Base-by-base conservation (phyloP, 164 flowering plant species). In the Vitis amurensis region DNA sequence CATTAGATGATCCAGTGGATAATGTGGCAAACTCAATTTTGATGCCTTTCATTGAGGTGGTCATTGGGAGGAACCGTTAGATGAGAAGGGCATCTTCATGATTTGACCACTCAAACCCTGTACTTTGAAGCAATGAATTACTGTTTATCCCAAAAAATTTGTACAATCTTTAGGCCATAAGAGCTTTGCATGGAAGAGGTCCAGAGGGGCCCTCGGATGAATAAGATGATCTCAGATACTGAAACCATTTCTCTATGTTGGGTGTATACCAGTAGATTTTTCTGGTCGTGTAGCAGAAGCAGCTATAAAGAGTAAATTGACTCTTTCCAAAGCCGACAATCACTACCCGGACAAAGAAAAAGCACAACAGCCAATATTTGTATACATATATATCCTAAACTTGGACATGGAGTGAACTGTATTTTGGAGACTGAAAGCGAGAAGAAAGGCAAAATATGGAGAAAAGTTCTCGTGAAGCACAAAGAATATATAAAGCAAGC, bases 381-480 rank as follows among this genome's bases (percentile, higher is more conserved):
- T 44, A 64, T 70, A 4, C 70, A 11, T 63, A 16, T 31, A 37
- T 50, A 44, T 19, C 55, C 2, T 69, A 55, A 29, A 61, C 44
- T 50, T 8, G 53, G 31, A 31, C 11, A 11, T 8, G 55, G 70
- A 68, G 67, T 64, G 68, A 50, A 30, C 71, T 75, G 49, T 67
- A 59, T 71, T 73, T 71, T 19, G 44, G 73, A 74, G 81, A 72
- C 76, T 79, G 77, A 76, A 76, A 81, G 75, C 63, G 19, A 71
- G 73, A 65, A 53, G 27, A 63, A 72, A 71, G 61, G 59, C 50
- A 57, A 30, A 64, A 61, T 13, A 17, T 4, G 52, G 9, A 61
- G 50, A 70, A 72, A 71, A 52, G 61, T 58, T 70, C 63, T 70
- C 78, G 75, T 74, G 76, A 77, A 55, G 31, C 73, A 61, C 67